A percentile compares a stretch with the other conserved stretches of the same genome.
Conservation (phyloP, 2,329 filamentous ascomycete species). For the Cytospora piceae region DNA sequence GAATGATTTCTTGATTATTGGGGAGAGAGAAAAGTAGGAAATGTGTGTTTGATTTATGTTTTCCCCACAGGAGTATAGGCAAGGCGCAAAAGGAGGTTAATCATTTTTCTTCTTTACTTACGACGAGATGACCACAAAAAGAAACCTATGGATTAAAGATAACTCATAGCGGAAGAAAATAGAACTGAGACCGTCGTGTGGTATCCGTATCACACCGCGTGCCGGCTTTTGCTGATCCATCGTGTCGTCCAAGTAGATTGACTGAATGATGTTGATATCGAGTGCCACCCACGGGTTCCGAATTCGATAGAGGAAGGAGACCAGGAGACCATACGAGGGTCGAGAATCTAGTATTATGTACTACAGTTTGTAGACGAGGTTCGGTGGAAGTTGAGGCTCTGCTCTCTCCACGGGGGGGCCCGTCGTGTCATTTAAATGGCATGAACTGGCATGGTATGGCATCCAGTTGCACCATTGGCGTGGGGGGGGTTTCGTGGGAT, state of each 20-base stretch:
- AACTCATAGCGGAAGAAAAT: not conserved
- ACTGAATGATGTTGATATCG: too few relatives aligned
- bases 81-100: not conserved
- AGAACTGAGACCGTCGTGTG: not conserved
- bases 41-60: not conserved
- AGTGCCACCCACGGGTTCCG: not conserved
- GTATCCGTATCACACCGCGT: too few relatives aligned
- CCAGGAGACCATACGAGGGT: too few relatives aligned
- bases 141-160: not conserved
- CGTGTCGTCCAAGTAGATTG: too few relatives aligned
- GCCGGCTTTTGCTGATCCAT: too few relatives aligned
- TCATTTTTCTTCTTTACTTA: not conserved
- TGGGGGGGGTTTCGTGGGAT: not conserved
- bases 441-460: not conserved
- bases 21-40: too few relatives aligned
- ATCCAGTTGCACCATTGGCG: constrained; percentile 1
- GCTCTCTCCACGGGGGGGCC: not conserved
- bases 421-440: not conserved
- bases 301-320: too few relatives aligned
- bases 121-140: not conserved
- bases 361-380: not conserved
- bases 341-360: too few relatives aligned
- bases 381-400: not conserved
- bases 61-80: not conserved
- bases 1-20: not conserved